Conservation (phyloP, 176 grass and related monocot species). For the Juncus effusus region DNA sequence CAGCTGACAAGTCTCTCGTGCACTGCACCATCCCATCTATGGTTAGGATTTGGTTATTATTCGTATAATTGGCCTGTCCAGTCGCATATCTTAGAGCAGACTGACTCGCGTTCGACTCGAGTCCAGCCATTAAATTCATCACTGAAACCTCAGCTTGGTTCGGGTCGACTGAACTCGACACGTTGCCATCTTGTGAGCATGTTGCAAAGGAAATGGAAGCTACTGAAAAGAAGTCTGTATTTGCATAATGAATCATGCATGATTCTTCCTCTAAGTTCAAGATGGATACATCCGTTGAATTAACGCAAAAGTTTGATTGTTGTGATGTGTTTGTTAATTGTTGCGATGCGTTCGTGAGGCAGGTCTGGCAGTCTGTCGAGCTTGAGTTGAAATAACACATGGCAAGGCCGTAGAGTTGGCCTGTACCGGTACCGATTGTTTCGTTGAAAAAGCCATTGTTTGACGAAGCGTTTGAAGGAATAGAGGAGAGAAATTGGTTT, state of each 20-base stretch:
- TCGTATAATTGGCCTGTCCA: neutral
- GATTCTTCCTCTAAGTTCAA: neutral
- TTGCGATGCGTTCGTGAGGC: neutral
- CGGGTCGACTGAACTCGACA: too few relatives aligned
- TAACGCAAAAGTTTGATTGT: neutral
- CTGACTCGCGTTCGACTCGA: neutral
- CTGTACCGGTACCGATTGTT: neutral
- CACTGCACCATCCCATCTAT: slow-evolving; percentile 12
- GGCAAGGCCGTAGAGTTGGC: slow-evolving; percentile 29
- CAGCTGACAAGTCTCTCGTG: neutral
- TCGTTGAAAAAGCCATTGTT: slow-evolving; percentile 17
- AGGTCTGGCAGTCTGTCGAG: neutral
- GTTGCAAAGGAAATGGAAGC: neutral
- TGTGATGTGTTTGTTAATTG: neutral
- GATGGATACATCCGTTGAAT: neutral
- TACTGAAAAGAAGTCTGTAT: neutral
- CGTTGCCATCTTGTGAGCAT: neutral
- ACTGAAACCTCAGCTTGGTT: too few relatives aligned
- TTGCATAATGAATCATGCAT: accelerated
- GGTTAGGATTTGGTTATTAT: neutral
- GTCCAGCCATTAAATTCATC: neutral
- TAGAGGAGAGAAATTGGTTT: slow-evolving; percentile 6
- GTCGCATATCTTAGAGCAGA: slow-evolving; percentile 10
- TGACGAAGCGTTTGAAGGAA: neutral
- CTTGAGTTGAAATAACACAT: slow-evolving; percentile 27